Evolutionary conservation across 257 asterid genomes (phyloP).

Genomic region (Gynochthodes officinalis): DNA sequence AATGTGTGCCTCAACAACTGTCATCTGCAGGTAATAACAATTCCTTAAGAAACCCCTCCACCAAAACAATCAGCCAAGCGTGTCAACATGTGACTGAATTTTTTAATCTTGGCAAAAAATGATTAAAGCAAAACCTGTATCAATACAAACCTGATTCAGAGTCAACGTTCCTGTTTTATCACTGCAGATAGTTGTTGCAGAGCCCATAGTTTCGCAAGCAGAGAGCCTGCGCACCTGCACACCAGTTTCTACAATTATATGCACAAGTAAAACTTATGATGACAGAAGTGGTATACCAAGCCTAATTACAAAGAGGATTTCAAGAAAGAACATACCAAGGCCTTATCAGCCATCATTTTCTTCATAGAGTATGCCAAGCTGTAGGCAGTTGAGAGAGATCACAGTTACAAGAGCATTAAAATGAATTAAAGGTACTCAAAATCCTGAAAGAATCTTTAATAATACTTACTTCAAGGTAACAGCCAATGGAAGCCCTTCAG

Average conservation of each 20-base stretch:
- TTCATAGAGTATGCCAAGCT: constrained; percentile 98
- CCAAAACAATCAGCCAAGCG: constrained; percentile 6
- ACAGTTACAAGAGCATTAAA: constrained; percentile 17
- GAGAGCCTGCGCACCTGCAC: constrained; percentile 96
- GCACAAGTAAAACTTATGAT: constrained; percentile 18
- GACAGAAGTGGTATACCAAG: background rate
- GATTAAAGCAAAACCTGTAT: constrained; percentile 5
- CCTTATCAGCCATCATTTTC: constrained; percentile 99
- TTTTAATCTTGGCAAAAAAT: constrained; percentile 12
- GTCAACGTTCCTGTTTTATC: constrained; percentile 98
- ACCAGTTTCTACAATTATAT: constrained; percentile 21
- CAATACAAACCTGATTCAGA: constrained; percentile 66
- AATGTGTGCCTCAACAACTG: constrained; percentile 79
- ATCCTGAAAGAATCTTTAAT: constrained; percentile 8
- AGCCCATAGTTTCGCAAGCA: constrained; percentile 98
- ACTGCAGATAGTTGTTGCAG: constrained; percentile 96
- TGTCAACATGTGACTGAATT: constrained; percentile 12
- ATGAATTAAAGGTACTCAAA: constrained; percentile 2
- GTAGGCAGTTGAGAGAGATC: constrained; percentile 32
- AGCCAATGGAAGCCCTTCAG: constrained; percentile 98
- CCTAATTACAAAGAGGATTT: constrained; percentile 5
- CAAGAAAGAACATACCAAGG: constrained; percentile 51
- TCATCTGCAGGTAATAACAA: constrained; percentile 53
- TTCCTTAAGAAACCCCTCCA: constrained; percentile 20
- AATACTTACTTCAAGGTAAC: constrained; percentile 88